Evolutionary conservation across 106 monocot species (phyloP).

Genomic region (Hemerocallis citrina): DNA sequence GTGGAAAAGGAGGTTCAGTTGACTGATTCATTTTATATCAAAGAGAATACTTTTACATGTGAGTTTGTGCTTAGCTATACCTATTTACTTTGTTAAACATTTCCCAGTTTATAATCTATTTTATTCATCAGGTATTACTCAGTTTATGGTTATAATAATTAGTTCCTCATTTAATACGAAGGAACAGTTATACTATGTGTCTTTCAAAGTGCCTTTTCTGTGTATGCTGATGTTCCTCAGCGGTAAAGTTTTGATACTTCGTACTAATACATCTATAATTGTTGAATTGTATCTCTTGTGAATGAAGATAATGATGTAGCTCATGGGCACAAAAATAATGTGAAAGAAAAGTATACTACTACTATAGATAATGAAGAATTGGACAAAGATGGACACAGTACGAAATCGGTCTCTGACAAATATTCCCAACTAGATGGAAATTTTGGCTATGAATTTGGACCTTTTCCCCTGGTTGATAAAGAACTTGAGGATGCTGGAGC

Average conservation of each 20-base stretch:
- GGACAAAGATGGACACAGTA: conserved; percentile 2
- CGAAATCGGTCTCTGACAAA: conserved; percentile 14
- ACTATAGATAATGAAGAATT: conserved; percentile 13
- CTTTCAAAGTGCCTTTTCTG: neutral
- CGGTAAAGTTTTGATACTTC: neutral
- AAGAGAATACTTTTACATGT: conserved; percentile 24
- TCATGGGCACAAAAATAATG: conserved; percentile 12
- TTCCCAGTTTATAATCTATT: neutral
- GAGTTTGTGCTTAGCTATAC: conserved; percentile 9
- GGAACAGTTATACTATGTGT: neutral
- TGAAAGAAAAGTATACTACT: neutral
- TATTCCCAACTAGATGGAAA: conserved; percentile 14
- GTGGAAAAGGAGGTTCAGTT: conserved; percentile 21
- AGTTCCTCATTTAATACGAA: neutral
- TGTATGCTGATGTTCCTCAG: neutral
- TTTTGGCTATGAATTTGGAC: conserved; percentile 24
- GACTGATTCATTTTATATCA: conserved; percentile 18
- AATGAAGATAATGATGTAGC: conserved; percentile 17
- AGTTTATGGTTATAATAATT: neutral
- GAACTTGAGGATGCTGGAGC: conserved; percentile 15
- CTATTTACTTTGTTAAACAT: neutral
- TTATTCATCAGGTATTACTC: neutral
- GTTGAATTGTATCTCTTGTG: conserved; percentile 4
- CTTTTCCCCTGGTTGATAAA: conserved; percentile 13
- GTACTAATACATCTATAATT: neutral